Evolutionary conservation across 352 stramenopile genomes (phyloP).

Genomic region (Phytophthora macrochlamydospora): DNA sequence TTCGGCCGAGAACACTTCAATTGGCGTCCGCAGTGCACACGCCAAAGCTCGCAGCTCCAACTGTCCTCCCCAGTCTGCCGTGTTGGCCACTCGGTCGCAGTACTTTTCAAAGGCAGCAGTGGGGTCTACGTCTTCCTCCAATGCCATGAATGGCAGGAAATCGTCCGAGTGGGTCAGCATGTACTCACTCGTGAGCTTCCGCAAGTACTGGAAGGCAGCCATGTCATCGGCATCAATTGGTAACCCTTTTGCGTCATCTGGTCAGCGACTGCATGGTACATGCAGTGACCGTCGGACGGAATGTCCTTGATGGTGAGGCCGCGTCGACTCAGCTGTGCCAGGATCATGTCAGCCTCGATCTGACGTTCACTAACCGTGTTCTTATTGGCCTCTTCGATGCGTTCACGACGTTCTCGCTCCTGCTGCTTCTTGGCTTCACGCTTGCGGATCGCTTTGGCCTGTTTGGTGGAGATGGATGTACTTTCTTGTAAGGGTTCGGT

Average conservation of each 20-base stretch:
- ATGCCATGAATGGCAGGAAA: conserved; percentile 92
- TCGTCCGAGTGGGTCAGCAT: conserved; percentile 88
- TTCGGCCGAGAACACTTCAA: conserved; percentile 93
- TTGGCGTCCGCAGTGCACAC: conserved; percentile 84
- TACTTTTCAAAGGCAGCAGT: conserved; percentile 89
- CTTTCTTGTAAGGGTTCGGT: no score
- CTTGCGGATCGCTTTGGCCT: conserved; percentile 75
- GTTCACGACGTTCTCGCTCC: conserved; percentile 71
- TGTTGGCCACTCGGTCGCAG: conserved; percentile 89
- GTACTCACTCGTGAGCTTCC: conserved; percentile 75
- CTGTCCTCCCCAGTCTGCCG: conserved; percentile 97
- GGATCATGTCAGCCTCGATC: conserved; percentile 80
- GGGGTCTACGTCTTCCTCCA: conserved; percentile 48
- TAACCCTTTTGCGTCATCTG: conserved; percentile 78
- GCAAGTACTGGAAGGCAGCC: conserved; percentile 69
- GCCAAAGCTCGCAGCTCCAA: conserved; percentile 95
- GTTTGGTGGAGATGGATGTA: conserved; percentile 19
- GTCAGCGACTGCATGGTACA: conserved; percentile 96
- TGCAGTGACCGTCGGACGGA: conserved; percentile 96
- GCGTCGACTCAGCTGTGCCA: conserved; percentile 54
- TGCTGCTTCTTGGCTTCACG: conserved; percentile 79
- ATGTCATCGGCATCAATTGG: conserved; percentile 21
- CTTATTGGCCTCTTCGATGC: conserved; percentile 81
- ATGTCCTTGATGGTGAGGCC: conserved; percentile 92
- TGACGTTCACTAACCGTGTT: conserved; percentile 82